A percentile compares a stretch with the other conserved stretches of the same genome.
phyloP scores from a whole-genome alignment of 2,329 filamentous ascomycete species.

The Fusarium sp. region DNA sequence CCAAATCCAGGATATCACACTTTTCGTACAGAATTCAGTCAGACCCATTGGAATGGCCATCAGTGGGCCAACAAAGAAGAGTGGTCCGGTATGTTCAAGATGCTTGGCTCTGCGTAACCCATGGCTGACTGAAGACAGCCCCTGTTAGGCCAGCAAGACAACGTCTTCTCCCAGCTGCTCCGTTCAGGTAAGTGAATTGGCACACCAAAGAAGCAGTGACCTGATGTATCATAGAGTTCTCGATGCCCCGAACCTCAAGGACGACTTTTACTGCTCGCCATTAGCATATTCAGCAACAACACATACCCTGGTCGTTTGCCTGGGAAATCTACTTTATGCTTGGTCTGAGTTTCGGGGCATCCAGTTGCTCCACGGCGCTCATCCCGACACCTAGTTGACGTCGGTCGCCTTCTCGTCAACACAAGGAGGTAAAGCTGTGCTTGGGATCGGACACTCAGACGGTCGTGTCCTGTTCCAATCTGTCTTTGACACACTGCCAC shows the following conservation, averaged over 20 bases:
- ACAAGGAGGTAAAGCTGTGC: constrained; percentile 79
- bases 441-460: constrained; percentile 86
- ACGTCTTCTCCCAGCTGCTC: constrained; percentile 72
- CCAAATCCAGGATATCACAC: not conserved
- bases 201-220: not conserved
- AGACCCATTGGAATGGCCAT: constrained; percentile 45
- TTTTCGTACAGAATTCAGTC: constrained; percentile 15
- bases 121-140: constrained; percentile 31
- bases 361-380: constrained; percentile 55
- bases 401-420: constrained; percentile 90
- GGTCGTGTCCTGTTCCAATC: constrained; percentile 84
- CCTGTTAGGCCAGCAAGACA: constrained; percentile 26
- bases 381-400: constrained; percentile 70
- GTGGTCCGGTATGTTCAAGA: constrained; percentile 12
- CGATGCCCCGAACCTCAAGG: constrained; percentile 87
- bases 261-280: constrained; percentile 95
- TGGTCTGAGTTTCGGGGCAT: constrained; percentile 86
- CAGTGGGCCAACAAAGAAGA: constrained; percentile 41
- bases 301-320: constrained; percentile 83
- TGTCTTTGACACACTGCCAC: constrained; percentile 73
- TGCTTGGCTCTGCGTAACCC: not conserved
- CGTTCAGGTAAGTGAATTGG: constrained; percentile 75
- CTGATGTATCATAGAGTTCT: constrained; percentile 71
- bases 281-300: constrained; percentile 84
- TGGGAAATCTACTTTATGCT: constrained; percentile 82